Percentiles rank a stretch among this genome's conserved stretches.
Conservation (phyloP, 768 basidiomycete genomes). For the Suillus discolor region DNA sequence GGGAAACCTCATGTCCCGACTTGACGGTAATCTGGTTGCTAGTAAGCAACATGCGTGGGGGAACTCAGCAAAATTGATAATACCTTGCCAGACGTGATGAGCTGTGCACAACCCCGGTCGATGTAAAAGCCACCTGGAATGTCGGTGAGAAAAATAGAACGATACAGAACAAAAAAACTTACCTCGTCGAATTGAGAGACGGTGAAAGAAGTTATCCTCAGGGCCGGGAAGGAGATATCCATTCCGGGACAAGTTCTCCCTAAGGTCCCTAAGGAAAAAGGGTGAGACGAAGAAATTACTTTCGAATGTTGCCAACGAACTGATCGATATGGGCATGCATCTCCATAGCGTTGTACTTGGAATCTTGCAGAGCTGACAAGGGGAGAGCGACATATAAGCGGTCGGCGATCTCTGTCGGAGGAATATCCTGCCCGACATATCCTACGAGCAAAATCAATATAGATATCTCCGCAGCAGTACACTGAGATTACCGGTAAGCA, state of each 20-base stretch:
- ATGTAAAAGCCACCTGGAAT: slow-evolving; percentile 11
- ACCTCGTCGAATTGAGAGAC: slow-evolving; percentile 12
- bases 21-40: slow-evolving; percentile 7
- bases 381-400: slow-evolving; percentile 15
- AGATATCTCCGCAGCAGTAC: not conserved
- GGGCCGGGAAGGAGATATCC: slow-evolving; percentile 8
- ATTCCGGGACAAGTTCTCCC: not conserved
- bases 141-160: not conserved
- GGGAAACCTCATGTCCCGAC: slow-evolving; percentile 5
- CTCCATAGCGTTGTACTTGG: not conserved
- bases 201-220: slow-evolving; percentile 8
- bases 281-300: not conserved
- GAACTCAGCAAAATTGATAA: not conserved
- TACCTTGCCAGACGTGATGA: slow-evolving; percentile 11
- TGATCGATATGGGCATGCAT: slow-evolving; percentile 7
- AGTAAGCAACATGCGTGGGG: not conserved
- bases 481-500: slow-evolving; percentile 10
- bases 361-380: slow-evolving; percentile 3
- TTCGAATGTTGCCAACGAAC: not conserved
- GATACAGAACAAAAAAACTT: not conserved
- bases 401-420: slow-evolving; percentile 15
- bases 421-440: slow-evolving; percentile 12
- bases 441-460: not conserved
- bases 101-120: slow-evolving; percentile 11
- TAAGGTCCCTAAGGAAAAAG: slow-evolving; percentile 4